Evolutionary conservation across 83 land plant species (phyloP), one percentile per base, ranked within the genome.

Genomic region (Picea engelmannii): DNA sequence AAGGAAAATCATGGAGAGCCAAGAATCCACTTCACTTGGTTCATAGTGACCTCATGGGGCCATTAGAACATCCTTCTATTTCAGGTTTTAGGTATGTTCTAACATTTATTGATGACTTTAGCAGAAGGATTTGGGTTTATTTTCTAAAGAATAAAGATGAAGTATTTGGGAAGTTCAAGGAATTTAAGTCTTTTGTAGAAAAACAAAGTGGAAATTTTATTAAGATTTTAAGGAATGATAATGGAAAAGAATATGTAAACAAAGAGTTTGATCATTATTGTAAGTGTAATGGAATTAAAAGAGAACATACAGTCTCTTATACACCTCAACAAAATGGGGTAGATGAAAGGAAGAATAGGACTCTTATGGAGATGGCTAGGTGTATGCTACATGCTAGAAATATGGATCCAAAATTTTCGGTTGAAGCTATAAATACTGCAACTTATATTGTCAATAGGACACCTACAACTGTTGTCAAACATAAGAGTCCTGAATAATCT

Each of bases 311-410:
- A n/a, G 7, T 23, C 16, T 25, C 80, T 4, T 20, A 42, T 52
- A 64, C 71, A 38, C 70, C 66, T 25, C 8, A 76, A 63, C 84
- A 82, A 68, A 82, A 82, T 82, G 80, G 80, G 44, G 84, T 77
- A 9, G 80, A 67, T 8, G 84, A 82, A 52, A 61, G 80, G 18
- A 82, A 82, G 69, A 76, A 76, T 55, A 42, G 80, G 55, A 78
- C 76, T 11, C 17, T 82, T 16, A 68, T 58, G 18, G 80, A 82
- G 20, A 82, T 21, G 13, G 42, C 60, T n/a, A 20, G 79, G 44
- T 63, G 70, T 18, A 62, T 82, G 55, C 18, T 82, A 27, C 71
- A 63, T 61, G 40, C 8, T 12, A 38, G 21, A 15, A 76, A 82
- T 63, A 58, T 78, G 42, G 70, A 6, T 15, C 40, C 80, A 10